A percentile compares a stretch with the other conserved stretches of the same genome.
phyloP scores from a whole-genome alignment of 140 eudicot species.

The Ambrosia hybrid region DNA sequence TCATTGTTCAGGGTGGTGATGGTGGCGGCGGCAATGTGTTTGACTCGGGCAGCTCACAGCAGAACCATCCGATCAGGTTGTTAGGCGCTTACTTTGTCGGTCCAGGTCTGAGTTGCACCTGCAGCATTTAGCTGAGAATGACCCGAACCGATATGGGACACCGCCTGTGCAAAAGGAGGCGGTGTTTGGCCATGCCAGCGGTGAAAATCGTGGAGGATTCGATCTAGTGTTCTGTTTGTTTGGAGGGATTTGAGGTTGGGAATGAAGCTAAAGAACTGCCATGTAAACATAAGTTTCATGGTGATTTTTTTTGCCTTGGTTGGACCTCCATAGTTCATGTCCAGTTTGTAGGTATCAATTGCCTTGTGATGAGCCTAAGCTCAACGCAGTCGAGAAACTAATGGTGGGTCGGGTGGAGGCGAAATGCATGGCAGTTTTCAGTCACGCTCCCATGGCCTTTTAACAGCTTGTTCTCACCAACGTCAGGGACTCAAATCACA shows the following conservation, averaged over 20 bases:
- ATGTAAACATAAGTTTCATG: too few relatives aligned
- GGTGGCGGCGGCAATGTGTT: conserved; percentile 5
- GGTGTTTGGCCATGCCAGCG: too few relatives aligned
- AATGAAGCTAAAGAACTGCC: too few relatives aligned
- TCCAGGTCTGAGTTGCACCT: conserved; percentile 24
- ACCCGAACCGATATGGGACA: conserved; percentile 32
- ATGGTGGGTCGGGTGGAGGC: conserved; percentile 12
- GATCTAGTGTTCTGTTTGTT: too few relatives aligned
- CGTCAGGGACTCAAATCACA: too few relatives aligned
- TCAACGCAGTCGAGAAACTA: not conserved
- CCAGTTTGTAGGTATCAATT: too few relatives aligned
- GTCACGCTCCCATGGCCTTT: conserved; percentile 64
- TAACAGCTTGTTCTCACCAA: too few relatives aligned
- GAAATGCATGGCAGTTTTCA: conserved; percentile 35
- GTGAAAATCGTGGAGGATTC: too few relatives aligned
- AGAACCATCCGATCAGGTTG: conserved; percentile 29
- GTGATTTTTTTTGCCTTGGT: too few relatives aligned
- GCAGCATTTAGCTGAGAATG: conserved; percentile 29
- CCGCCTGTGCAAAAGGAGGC: too few relatives aligned
- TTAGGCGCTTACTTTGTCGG: conserved; percentile 36
- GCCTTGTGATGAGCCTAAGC: conserved; percentile 48
- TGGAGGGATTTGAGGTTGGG: too few relatives aligned
- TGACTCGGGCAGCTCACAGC: conserved; percentile 20
- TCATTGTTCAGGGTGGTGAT: conserved; percentile 42
- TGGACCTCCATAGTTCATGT: too few relatives aligned